Evolutionary conservation across 1,284 basidiomycete genomes (phyloP).

Genomic region (Garcileccinum viscosum): DNA sequence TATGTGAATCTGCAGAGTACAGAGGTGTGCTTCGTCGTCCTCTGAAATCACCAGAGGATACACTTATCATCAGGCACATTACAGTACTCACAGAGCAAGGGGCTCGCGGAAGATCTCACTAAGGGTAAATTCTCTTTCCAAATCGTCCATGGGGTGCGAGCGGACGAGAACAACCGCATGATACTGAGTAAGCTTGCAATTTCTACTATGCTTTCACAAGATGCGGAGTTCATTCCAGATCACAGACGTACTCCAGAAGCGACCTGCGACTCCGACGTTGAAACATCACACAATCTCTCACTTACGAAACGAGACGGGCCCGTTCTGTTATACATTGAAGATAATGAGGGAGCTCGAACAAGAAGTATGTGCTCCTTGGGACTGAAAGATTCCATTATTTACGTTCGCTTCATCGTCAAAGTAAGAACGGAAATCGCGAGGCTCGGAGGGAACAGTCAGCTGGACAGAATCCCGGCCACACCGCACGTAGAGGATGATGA

Average conservation of each 20-base stretch:
- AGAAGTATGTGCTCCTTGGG: slow-evolving; percentile 45
- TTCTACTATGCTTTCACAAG: background rate
- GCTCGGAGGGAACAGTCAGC: slow-evolving; percentile 36
- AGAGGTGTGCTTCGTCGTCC: slow-evolving; percentile 63
- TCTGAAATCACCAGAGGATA: background rate
- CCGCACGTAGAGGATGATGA: slow-evolving; percentile 31
- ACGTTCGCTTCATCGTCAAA: slow-evolving; percentile 28
- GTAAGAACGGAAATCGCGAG: slow-evolving; percentile 30
- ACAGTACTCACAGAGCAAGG: slow-evolving; percentile 91
- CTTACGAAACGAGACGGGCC: slow-evolving; percentile 69
- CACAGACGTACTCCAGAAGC: slow-evolving; percentile 88
- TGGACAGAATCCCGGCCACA: slow-evolving; percentile 34
- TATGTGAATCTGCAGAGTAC: slow-evolving; percentile 94
- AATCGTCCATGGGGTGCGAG: slow-evolving; percentile 86
- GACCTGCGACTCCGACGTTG: slow-evolving; percentile 79
- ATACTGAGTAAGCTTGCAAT: slow-evolving; percentile 73
- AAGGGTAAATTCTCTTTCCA: slow-evolving; percentile 98
- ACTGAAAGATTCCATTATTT: background rate
- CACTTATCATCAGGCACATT: background rate
- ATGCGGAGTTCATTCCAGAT: background rate
- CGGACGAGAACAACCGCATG: slow-evolving; percentile 75
- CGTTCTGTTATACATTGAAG: slow-evolving; percentile 71
- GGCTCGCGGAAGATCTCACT: slow-evolving; percentile 92
- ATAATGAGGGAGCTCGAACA: slow-evolving; percentile 61
- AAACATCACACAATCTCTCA: slow-evolving; percentile 84